Base-by-base conservation (phyloP, 768 basidiomycete species). In the Hypholoma sublateritium region DNA sequence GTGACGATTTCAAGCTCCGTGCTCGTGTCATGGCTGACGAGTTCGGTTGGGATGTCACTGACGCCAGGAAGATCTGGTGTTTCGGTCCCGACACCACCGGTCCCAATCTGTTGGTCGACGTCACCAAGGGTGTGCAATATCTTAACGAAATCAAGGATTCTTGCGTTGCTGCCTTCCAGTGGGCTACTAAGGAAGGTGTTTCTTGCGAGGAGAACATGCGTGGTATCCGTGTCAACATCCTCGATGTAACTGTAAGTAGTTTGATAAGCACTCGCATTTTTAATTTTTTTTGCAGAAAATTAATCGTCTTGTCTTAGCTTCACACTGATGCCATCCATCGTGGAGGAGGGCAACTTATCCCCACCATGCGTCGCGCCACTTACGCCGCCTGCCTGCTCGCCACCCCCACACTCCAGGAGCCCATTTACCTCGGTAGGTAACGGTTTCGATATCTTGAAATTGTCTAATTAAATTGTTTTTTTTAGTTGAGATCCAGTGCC, bases 101-200 rank as follows among this genome's bases (percentile, higher is more conserved):
- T 44, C 87, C 97, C 56, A 99, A 99, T 79, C 74, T 99, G 75
- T 77, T 99, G 74, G 93, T 97, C 67, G 97, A 99, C 77, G 92
- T 90, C 65, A 98, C 97, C 67, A 99, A 98, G 85, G 97, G 94
- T 80, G 94, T 97, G 57, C 97, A 99, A 71, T 98, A 97, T 80
- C 80, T 99, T 61, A 96, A 94, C 72, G 97, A 99, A 85, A 99
- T 99, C 83, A 98, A 99, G 83, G 97, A 99, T 74, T 98, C 97
- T 63, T 97, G 95, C 73, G 85, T 99, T 72, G 96, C 97, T 65
- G 95, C 94, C 46, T 93, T 98, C 88, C 97, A 98, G 77, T 98
- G 95, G 97, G 97, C 97, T 44, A 92, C 93, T 56, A 98, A 97
- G 83, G 96, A 98, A 76, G 94, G 94, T 83, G 95, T 92, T 65